Base-by-base conservation (phyloP, 2,329 filamentous ascomycete species). In the Fusarium sp. region DNA sequence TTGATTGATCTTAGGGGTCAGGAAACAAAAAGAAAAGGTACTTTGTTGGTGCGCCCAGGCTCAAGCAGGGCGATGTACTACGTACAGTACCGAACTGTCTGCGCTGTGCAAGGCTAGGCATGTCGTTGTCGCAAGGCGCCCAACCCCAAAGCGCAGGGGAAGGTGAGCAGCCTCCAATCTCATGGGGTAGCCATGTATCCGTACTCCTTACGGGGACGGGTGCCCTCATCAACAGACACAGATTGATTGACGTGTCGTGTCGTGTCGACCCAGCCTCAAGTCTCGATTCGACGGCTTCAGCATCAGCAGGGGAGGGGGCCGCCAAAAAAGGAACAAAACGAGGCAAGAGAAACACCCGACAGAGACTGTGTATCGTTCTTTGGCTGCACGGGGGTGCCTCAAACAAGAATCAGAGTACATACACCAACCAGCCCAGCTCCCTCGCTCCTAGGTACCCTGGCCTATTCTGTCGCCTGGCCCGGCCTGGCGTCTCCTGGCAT, bases 201-300 rank as follows among this genome's bases (percentile, higher is more conserved):
- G 11, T 22, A 42, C n/a, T 38, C 36, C 36, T 18, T 38, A 38
- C 36, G 36, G 36, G 42, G 13, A 47, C 20, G 42, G 42, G 42
- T 47, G 25, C 42, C 42, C 20, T 47, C 42, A 47, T 47, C 42
- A 47, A 47, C 42, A 29, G 54, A 35, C 31, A 57, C 31, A 63
- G 61, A 70, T 45, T 68, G 68, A 76, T 76, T 79, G 78, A 77
- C 75, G 70, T 76, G 77, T 45, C 77, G 74, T 50, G 45, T 50
- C 45, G 16, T 50, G 45, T 50, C 16, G 22, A 13, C 45, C 72
- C 71, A 68, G 67, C 69, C 67, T 66, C 36, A 50, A 78, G 77
- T 80, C 79, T 79, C 73, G 78, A 74, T 71, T 74, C 69, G 71
- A 76, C 52, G 62, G 58, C 65, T 66, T 40, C 66, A 63, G 65